Evolutionary conservation across 805 yeast species (phyloP), one percentile per base, ranked within the genome.

Genomic region (Ogataea salicorniae): DNA sequence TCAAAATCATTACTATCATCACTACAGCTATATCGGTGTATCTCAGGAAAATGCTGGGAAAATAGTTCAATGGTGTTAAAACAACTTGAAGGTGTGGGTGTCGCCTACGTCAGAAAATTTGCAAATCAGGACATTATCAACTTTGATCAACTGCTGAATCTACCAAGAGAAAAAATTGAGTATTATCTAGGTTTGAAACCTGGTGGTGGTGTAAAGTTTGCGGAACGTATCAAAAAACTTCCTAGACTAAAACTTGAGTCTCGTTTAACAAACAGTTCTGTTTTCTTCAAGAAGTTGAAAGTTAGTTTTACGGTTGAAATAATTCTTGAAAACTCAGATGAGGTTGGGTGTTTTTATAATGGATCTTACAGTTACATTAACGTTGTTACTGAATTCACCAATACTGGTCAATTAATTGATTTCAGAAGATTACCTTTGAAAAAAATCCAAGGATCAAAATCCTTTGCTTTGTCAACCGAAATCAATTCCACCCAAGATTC

Each of bases 41-140:
- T 76, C 1, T 59, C 57, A 40, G 76, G 77, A 0, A 68, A 64
- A 48, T 68, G 79, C 15, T 79, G 84, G 84, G 82, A 77, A 50
- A 72, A 70, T 44, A 56, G 73, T 0, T 58, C 75, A 0, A 65
- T 69, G 57, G 71, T 70, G 4, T 56, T 79, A n/a, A 59, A 72
- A 42, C 84, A 79, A 46, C 45, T 79, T 11, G 73, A 72, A 26
- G 76, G 74, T 6, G 60, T 79, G 18, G 81, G 79, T 0, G 48
- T 69, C 2, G 70, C 66, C 0, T 62, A 71, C 23, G 70, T 73
- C 0, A 60, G 72, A 37, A 70, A 67, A 40, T 62, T 77, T 44
- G 60, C 63, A 0, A 65, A 61, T 18, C 67, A 67, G 8, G 62
- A 69, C n/a, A 51, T 79, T 2, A 46, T 43, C 4, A 53, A 56